Conservation (phyloP, 768 basidiomycete species). For the Suillus subalutaceus region DNA sequence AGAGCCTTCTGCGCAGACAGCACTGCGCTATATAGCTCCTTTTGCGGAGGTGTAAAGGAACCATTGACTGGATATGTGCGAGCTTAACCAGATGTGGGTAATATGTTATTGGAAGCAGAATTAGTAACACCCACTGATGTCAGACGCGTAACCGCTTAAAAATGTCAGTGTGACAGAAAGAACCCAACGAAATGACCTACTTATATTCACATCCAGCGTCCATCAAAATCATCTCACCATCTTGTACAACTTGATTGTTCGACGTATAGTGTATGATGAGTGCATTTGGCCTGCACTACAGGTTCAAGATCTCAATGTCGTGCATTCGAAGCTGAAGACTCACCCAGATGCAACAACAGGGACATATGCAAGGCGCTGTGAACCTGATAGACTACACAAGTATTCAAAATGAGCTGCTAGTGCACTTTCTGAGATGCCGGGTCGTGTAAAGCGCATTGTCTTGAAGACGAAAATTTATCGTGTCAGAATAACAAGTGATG, state of each 20-base stretch:
- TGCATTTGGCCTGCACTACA: conserved; percentile 67
- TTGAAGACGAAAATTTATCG: conserved; percentile 29
- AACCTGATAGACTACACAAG: conserved; percentile 73
- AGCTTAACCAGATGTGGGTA: conserved; percentile 43
- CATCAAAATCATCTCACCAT: conserved; percentile 79
- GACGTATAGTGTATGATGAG: conserved; percentile 94
- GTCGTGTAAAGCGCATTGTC: conserved; percentile 81
- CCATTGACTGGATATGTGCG: conserved; percentile 90
- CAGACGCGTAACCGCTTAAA: conserved; percentile 85
- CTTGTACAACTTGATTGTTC: conserved; percentile 77
- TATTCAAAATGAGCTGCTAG: conserved; percentile 91
- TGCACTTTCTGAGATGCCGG: conserved; percentile 58
- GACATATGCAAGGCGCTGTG: conserved; percentile 92
- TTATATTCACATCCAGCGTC: conserved; percentile 95
- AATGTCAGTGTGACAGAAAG: conserved; percentile 12
- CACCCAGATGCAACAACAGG: conserved; percentile 97
- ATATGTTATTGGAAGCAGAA: conserved; percentile 7
- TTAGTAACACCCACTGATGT: conserved; percentile 70
- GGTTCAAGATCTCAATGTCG: neutral
- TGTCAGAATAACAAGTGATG: neutral
- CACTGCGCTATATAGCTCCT: conserved; percentile 82
- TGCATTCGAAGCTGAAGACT: conserved; percentile 21
- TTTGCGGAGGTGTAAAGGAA: conserved; percentile 75
- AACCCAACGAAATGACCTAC: conserved; percentile 42
- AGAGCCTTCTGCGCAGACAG: conserved; percentile 73